A percentile compares a stretch with the other conserved stretches of the same genome.
phyloP scores from a whole-genome alignment of 176 grass and related monocot species.

The Musa beccarii region DNA sequence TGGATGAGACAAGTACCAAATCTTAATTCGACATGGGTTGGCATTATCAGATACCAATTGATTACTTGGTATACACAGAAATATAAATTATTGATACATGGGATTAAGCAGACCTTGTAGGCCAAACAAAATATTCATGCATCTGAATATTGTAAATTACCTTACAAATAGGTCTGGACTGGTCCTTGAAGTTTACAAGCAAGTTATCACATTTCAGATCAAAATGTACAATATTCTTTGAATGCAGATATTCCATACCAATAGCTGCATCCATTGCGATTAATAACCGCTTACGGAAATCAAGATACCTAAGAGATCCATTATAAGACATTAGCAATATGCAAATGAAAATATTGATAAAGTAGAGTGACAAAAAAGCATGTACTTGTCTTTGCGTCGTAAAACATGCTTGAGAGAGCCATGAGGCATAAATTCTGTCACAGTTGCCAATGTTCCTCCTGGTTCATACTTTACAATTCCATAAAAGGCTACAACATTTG shows the following conservation, averaged over 20 bases:
- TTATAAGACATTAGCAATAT: background rate
- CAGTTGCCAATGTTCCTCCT: constrained; percentile 61
- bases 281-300: constrained; percentile 54
- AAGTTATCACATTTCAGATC: constrained; percentile 99
- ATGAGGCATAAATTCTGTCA: constrained; percentile 90
- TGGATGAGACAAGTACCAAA: constrained; percentile 17
- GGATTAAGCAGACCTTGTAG: too few species aligned
- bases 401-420: constrained; percentile 86
- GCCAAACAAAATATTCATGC: too few species aligned
- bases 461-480: constrained; percentile 74
- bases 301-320: constrained; percentile 35
- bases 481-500: constrained; percentile 86
- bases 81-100: too few species aligned
- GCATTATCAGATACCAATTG: background rate
- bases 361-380: background rate
- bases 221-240: constrained; percentile 82
- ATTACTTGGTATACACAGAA: too few species aligned
- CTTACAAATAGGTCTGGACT: constrained; percentile 83
- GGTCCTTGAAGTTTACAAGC: constrained; percentile 87
- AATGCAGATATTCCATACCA: constrained; percentile 95
- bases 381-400: constrained; percentile 45
- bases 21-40: background rate
- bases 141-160: constrained; percentile 23
- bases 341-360: background rate
- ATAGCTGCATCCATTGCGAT: constrained; percentile 92